A percentile compares a stretch with the other conserved stretches of the same genome.
Conservation (phyloP, 140 eudicot species). For the Bidens hawaiensis region DNA sequence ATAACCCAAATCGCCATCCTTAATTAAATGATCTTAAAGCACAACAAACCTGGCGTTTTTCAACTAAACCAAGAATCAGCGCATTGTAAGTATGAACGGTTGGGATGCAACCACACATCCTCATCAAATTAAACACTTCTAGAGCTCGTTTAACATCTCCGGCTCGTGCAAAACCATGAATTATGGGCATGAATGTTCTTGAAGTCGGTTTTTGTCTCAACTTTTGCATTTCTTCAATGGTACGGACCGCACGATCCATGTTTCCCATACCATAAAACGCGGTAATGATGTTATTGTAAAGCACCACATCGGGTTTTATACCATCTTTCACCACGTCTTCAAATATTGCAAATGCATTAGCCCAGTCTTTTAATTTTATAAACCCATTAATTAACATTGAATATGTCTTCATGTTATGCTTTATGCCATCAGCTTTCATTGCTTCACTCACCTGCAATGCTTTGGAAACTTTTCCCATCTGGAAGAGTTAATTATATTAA, state of each 20-base stretch:
- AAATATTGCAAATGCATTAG: slow-evolving; percentile 83
- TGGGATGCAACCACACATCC: slow-evolving; percentile 88
- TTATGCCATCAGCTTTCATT: slow-evolving; percentile 67
- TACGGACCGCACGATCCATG: slow-evolving; percentile 87
- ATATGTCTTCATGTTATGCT: slow-evolving; percentile 91
- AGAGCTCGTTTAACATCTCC: slow-evolving; percentile 77
- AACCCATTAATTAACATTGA: slow-evolving; percentile 93
- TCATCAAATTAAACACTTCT: slow-evolving; percentile 78
- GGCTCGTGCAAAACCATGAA: slow-evolving; percentile 76
- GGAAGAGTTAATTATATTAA: slow-evolving; percentile 9
- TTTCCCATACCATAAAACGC: slow-evolving; percentile 98
- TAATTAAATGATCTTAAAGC: not conserved
- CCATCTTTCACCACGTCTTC: slow-evolving; percentile 81
- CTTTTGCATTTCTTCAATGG: slow-evolving; percentile 70
- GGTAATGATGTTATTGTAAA: slow-evolving; percentile 76
- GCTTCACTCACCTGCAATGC: slow-evolving; percentile 74
- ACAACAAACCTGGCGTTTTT: slow-evolving; percentile 66
- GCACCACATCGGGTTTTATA: slow-evolving; percentile 84
- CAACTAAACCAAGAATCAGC: slow-evolving; percentile 83
- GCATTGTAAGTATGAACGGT: slow-evolving; percentile 85
- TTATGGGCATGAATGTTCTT: slow-evolving; percentile 90
- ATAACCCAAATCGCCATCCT: not conserved
- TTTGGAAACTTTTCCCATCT: slow-evolving; percentile 80
- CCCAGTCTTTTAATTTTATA: slow-evolving; percentile 80
- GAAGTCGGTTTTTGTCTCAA: slow-evolving; percentile 74